Percentiles rank a stretch among this genome's conserved stretches.
Conservation (phyloP, 164 flowering plant genomes). For the Piper betle region DNA sequence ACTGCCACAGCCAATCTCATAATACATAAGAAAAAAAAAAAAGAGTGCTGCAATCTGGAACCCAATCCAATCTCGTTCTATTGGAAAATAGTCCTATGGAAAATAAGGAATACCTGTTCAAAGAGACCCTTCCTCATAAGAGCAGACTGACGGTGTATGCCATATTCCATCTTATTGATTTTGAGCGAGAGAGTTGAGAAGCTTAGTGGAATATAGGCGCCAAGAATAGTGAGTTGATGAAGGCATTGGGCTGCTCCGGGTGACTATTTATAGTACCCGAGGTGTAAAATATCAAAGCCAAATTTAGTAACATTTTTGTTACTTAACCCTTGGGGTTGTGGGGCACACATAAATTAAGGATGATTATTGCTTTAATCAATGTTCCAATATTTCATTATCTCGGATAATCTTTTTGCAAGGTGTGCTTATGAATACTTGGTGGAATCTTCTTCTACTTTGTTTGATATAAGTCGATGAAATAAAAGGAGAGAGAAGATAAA, state of each 20-base stretch:
- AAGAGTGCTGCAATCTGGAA: not conserved
- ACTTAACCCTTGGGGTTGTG: not conserved
- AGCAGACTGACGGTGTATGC: constrained; percentile 9
- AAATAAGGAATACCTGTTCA: constrained; percentile 6
- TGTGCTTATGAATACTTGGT: too few relatives aligned
- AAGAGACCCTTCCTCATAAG: constrained; percentile 7
- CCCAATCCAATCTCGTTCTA: not conserved
- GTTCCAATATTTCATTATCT: too few relatives aligned
- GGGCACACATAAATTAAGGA: not conserved
- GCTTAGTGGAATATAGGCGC: not conserved
- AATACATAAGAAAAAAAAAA: too few relatives aligned
- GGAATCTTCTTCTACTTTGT: too few relatives aligned
- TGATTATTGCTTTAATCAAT: too few relatives aligned
- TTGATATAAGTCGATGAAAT: too few relatives aligned
- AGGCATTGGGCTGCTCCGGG: not conserved
- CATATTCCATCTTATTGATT: not conserved
- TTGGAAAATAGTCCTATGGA: too few relatives aligned
- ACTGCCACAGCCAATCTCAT: too few relatives aligned
- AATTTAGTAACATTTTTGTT: not conserved
- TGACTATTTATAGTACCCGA: not conserved
- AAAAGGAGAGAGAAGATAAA: too few relatives aligned
- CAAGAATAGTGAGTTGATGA: not conserved
- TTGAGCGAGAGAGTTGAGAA: not conserved
- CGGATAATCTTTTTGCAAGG: too few relatives aligned
- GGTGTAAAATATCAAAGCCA: not conserved